Conservation (phyloP, 2,329 filamentous ascomycete species). For the Alternaria panax region DNA sequence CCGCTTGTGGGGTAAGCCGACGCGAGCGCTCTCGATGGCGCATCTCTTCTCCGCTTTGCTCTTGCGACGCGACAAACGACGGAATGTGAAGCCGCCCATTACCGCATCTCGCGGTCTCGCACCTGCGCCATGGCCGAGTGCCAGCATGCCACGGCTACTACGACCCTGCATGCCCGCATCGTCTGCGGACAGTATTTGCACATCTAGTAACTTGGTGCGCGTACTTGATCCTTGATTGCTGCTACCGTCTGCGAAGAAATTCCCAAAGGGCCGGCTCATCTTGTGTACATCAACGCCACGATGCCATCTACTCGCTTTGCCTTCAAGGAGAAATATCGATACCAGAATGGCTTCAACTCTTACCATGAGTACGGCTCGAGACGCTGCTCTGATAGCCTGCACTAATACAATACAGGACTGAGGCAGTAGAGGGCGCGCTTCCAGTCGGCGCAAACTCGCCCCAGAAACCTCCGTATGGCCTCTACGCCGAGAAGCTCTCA, state of each 20-base stretch:
- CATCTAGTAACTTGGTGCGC: not conserved
- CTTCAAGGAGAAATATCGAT: constrained; percentile 73
- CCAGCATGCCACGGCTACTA: constrained; percentile 24
- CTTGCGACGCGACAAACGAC: constrained; percentile 20
- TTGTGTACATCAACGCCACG: constrained; percentile 32
- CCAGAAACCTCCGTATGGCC: constrained; percentile 77
- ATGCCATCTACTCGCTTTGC: constrained; percentile 73
- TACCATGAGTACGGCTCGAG: constrained; percentile 71
- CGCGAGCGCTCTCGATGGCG: constrained; percentile 4
- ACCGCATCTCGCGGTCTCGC: constrained; percentile 35
- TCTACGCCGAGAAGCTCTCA: constrained; percentile 79
- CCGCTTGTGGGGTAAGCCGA: constrained; percentile 34
- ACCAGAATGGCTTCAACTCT: constrained; percentile 79
- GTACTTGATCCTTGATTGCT: constrained; percentile 26
- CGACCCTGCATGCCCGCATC: constrained; percentile 33
- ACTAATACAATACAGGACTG: constrained; percentile 63
- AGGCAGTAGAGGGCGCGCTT: constrained; percentile 76
- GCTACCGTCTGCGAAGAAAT: constrained; percentile 38
- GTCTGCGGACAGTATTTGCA: constrained; percentile 25
- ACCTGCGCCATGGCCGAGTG: constrained; percentile 26
- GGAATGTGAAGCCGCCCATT: constrained; percentile 42
- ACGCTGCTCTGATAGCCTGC: not conserved
- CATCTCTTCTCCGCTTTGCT: constrained; percentile 27
- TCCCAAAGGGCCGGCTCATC: constrained; percentile 36
- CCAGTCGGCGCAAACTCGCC: constrained; percentile 82